Conservation (phyloP, 306 rosid species). For the Fragaria vesca region DNA sequence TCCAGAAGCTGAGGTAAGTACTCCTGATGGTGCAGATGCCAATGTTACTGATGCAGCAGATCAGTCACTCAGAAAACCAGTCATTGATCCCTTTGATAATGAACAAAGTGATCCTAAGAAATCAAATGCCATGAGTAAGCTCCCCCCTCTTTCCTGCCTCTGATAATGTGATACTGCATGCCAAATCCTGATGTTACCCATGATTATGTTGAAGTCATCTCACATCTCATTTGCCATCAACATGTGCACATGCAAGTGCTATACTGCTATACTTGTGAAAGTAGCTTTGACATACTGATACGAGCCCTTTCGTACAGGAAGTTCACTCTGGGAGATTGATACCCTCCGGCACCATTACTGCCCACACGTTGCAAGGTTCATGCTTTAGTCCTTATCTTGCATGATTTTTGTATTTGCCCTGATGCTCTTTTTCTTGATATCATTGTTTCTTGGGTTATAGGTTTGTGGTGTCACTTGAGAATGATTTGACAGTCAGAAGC, state of each 20-base stretch:
- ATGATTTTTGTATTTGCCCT: not conserved
- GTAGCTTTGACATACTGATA: constrained; percentile 28
- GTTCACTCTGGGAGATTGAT: constrained; percentile 97
- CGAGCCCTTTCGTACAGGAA: constrained; percentile 54
- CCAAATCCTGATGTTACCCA: not conserved
- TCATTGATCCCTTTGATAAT: constrained; percentile 66
- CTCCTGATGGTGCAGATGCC: constrained; percentile 29
- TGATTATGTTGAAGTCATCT: not conserved
- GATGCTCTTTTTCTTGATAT: constrained; percentile 1
- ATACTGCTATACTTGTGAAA: not conserved
- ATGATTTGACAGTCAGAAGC: constrained; percentile 85
- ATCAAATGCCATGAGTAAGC: constrained; percentile 81
- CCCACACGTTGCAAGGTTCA: constrained; percentile 86
- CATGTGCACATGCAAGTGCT: not conserved
- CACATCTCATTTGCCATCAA: not conserved
- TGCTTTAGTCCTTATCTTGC: constrained; percentile 14
- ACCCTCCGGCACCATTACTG: constrained; percentile 78
- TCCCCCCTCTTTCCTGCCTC: not conserved
- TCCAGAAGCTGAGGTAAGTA: constrained; percentile 37
- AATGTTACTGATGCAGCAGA: constrained; percentile 29
- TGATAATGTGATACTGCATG: not conserved
- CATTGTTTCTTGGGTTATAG: constrained; percentile 40
- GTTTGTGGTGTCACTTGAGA: constrained; percentile 79
- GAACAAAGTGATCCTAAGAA: constrained; percentile 73
- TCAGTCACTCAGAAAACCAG: constrained; percentile 39